Percentiles rank a stretch among this genome's conserved stretches.
Evolutionary conservation across 768 basidiomycete genomes (phyloP).

Genomic region (Termitomyces sp.): DNA sequence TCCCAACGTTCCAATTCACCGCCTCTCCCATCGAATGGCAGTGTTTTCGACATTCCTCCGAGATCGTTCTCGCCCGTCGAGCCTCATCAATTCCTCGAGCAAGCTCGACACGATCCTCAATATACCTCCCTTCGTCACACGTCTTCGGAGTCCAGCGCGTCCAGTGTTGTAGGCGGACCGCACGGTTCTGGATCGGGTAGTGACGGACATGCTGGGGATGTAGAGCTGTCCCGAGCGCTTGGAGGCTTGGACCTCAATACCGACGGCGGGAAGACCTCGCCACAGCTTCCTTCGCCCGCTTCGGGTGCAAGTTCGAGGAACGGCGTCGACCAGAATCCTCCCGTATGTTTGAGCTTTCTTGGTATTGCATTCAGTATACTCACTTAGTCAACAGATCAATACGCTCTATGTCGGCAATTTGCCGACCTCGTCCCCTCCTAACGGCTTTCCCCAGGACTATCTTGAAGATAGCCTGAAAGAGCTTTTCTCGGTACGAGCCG

Average conservation of each 20-base stretch:
- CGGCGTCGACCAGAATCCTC: conserved; percentile 88
- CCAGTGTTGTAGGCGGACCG: conserved; percentile 28
- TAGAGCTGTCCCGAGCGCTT: conserved; percentile 38
- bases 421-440: conserved; percentile 73
- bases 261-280: conserved; percentile 57
- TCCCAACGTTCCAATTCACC: conserved; percentile 40
- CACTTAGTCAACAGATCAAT: conserved; percentile 62
- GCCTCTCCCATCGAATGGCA: conserved; percentile 11
- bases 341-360: conserved; percentile 43
- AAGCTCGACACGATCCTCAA: conserved; percentile 17
- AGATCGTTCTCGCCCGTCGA: conserved; percentile 20
- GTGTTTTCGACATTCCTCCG: conserved; percentile 11
- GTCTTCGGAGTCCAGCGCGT: conserved; percentile 31
- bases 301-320: conserved; percentile 56
- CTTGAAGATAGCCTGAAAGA: conserved; percentile 86
- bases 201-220: conserved; percentile 22
- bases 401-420: conserved; percentile 99
- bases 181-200: conserved; percentile 9
- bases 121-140: conserved; percentile 11
- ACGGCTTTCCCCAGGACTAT: conserved; percentile 72
- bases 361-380: conserved; percentile 1
- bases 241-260: conserved; percentile 55
- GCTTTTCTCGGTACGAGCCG: conserved; percentile 75
- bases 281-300: conserved; percentile 75
- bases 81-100: conserved; percentile 18